These are phyloP conservation scores for Metschnikowia peoriensis DNA, from an alignment of 805 yeast species.

Conservation along the genomic window DNA sequence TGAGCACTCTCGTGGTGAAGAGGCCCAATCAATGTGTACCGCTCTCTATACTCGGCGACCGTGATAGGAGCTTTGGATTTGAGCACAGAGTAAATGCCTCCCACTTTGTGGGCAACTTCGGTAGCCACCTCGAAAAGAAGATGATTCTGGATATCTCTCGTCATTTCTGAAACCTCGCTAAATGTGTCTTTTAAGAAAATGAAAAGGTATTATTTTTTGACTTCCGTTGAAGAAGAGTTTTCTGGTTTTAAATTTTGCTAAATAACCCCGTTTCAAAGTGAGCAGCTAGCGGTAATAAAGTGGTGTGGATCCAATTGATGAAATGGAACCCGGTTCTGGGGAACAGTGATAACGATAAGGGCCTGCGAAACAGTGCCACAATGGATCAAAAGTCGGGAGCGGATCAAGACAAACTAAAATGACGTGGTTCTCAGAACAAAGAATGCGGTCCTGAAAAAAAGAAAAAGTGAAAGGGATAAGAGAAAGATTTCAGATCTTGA, in stretches of 20 bases:
- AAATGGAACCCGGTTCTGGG: background rate
- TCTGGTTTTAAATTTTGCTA: too few relatives aligned
- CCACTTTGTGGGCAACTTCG: constrained; percentile 96
- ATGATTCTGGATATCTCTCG: constrained; percentile 85
- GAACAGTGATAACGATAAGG: background rate
- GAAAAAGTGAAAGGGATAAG: too few relatives aligned
- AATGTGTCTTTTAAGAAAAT: background rate
- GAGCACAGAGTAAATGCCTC: constrained; percentile 95
- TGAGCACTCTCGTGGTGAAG: constrained; percentile 70
- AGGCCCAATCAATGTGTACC: constrained; percentile 88
- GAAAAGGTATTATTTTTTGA: too few relatives aligned
- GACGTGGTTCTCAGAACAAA: background rate
- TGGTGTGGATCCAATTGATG: background rate
- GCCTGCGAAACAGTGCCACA: background rate
- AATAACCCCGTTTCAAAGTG: too few relatives aligned
- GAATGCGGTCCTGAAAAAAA: background rate
- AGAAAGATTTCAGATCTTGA: too few relatives aligned
- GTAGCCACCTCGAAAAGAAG: constrained; percentile 92
- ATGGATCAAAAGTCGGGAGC: background rate
- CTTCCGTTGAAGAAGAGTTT: too few relatives aligned
- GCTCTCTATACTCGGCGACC: constrained; percentile 84
- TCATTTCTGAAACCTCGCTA: constrained; percentile 38
- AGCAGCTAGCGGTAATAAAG: too few relatives aligned
- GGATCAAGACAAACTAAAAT: background rate
- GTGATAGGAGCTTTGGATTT: constrained; percentile 97